Conservation (phyloP, 176 grass and related monocot species). For the Oropetium thomaeum region DNA sequence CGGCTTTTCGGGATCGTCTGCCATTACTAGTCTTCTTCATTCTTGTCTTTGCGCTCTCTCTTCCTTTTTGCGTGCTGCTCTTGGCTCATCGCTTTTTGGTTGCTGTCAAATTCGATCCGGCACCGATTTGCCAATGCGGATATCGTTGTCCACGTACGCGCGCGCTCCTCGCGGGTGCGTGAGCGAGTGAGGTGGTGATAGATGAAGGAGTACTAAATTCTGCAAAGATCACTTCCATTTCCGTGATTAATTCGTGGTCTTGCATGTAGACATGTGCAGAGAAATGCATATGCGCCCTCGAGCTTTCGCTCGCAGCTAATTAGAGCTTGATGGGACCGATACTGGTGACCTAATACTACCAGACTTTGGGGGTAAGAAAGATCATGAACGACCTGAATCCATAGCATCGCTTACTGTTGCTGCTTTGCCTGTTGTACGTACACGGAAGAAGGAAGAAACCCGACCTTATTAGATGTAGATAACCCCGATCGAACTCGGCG, state of each 20-base stretch:
- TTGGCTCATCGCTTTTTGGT: not conserved
- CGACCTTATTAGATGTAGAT: not conserved
- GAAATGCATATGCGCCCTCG: not conserved
- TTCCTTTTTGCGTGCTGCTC: not conserved
- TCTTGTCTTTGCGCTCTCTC: not conserved
- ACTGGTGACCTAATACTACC: not conserved
- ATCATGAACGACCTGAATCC: not conserved
- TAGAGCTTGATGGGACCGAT: not conserved
- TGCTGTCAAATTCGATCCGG: slow-evolving; percentile 13
- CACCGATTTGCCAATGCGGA: not conserved
- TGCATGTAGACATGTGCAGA: not conserved
- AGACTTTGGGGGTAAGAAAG: not conserved
- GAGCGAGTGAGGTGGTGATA: too few species aligned
- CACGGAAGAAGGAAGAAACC: not conserved
- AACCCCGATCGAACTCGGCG: not conserved
- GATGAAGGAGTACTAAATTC: too few species aligned
- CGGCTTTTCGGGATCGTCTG: not conserved
- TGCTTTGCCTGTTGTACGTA: not conserved
- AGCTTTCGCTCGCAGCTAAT: not conserved
- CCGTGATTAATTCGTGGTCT: not conserved
- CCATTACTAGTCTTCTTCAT: not conserved
- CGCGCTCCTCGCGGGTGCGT: too few species aligned
- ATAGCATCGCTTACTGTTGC: not conserved
- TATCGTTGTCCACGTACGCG: slow-evolving; percentile 12
- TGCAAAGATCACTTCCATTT: too few species aligned